phyloP scores from a whole-genome alignment of 2,329 filamentous ascomycete species.

The Penicillium sp. region DNA sequence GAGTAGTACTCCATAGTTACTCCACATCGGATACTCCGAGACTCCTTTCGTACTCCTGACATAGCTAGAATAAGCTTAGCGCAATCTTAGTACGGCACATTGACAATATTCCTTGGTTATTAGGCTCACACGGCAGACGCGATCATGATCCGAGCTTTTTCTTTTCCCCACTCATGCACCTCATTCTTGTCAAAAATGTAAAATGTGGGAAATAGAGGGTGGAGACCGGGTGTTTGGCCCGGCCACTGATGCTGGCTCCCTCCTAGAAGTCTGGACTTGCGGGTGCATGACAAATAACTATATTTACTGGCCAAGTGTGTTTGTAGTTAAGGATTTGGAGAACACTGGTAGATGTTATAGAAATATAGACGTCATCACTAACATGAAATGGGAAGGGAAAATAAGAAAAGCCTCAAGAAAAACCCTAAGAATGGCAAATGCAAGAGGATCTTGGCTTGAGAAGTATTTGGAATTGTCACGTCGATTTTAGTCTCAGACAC shows the following conservation, averaged over 20 bases:
- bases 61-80: not conserved
- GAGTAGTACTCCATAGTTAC: not conserved
- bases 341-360: not conserved
- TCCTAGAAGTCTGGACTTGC: not conserved
- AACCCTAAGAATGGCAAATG: no score
- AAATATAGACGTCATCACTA: not conserved
- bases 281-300: not conserved
- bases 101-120: not conserved
- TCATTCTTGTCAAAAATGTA: slow-evolving; percentile 1
- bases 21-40: not conserved
- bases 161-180: slow-evolving; percentile 4
- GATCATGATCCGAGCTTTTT: slow-evolving; percentile 2
- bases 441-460: not conserved
- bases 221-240: slow-evolving; percentile 1
- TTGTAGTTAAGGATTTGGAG: no score
- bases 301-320: not conserved
- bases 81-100: not conserved
- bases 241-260: not conserved
- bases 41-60: not conserved
- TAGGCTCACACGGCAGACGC: not conserved
- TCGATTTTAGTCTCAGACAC: not conserved
- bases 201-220: not conserved
- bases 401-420: no score
- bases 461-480: not conserved
- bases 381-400: not conserved